Percentiles rank a stretch among this genome's conserved stretches.
These are phyloP conservation scores for Fraxinus greggii DNA, from an alignment of 305 asterid species.

Conservation along the genomic window DNA sequence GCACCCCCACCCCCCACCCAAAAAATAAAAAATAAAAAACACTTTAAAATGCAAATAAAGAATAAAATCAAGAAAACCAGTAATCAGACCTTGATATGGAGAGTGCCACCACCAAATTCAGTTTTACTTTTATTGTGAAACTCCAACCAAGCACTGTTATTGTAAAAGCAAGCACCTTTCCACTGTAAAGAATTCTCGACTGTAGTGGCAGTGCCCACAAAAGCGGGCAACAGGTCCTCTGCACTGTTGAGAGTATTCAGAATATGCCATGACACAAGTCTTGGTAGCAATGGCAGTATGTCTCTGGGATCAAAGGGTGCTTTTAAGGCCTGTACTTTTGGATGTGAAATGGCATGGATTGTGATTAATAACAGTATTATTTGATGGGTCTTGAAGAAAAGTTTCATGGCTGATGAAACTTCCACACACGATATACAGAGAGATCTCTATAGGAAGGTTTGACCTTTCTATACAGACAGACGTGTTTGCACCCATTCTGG, in stretches of 20 bases:
- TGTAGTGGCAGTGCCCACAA: conserved; percentile 66
- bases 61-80: neutral
- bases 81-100: conserved; percentile 64
- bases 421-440: neutral
- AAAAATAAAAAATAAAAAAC: neutral
- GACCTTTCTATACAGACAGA: conserved; percentile 1
- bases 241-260: conserved; percentile 55
- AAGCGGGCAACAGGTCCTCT: conserved; percentile 81
- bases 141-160: conserved; percentile 80
- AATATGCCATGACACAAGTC: conserved; percentile 75
- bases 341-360: conserved; percentile 23
- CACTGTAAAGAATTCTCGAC: conserved; percentile 41
- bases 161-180: conserved; percentile 90
- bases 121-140: conserved; percentile 61
- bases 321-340: conserved; percentile 40
- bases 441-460: neutral
- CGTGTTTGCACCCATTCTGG: no score
- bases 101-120: conserved; percentile 89
- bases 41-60: neutral
- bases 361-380: conserved; percentile 23
- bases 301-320: conserved; percentile 61
- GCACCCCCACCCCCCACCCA: neutral
- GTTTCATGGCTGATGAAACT: conserved; percentile 31
- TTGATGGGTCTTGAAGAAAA: conserved; percentile 32
- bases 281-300: conserved; percentile 70